phyloP scores from a whole-genome alignment of 345 rosid genomes.

The Isatis tinctoria region DNA sequence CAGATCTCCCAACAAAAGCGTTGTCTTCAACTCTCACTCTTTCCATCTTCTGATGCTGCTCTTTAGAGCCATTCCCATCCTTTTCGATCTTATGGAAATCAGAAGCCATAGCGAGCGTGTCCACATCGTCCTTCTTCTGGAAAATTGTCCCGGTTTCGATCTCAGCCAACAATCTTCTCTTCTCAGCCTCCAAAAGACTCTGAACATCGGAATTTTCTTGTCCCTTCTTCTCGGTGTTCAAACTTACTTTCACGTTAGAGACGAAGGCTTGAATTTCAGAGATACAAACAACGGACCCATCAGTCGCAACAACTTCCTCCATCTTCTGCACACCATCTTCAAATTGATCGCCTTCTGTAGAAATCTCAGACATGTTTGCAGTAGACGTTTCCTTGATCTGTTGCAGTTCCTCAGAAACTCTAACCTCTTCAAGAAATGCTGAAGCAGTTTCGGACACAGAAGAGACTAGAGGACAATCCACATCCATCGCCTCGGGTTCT shows the following conservation, averaged over 20 bases:
- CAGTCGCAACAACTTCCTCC: slow-evolving; percentile 15
- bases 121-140: slow-evolving; percentile 23
- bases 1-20: slow-evolving; percentile 37
- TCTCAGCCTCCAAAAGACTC: slow-evolving; percentile 53
- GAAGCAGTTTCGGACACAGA: slow-evolving; percentile 27
- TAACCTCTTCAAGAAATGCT: slow-evolving; percentile 18
- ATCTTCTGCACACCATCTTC: slow-evolving; percentile 3
- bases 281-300: slow-evolving; percentile 10
- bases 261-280: slow-evolving; percentile 18
- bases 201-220: slow-evolving; percentile 31
- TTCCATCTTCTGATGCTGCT: slow-evolving; percentile 7
- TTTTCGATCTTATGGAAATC: slow-evolving; percentile 17
- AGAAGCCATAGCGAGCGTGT: slow-evolving; percentile 6
- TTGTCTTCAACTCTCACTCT: slow-evolving; percentile 24
- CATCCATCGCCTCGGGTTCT: slow-evolving; percentile 14
- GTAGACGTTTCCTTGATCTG: background rate
- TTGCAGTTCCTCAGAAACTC: background rate
- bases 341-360: background rate
- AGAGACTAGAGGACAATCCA: slow-evolving; percentile 6
- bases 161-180: slow-evolving; percentile 52
- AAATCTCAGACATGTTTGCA: slow-evolving; percentile 15
- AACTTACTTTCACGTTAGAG: slow-evolving; percentile 18
- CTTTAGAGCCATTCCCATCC: slow-evolving; percentile 14
- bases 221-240: slow-evolving; percentile 10
- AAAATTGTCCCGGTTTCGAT: slow-evolving; percentile 49